Conservation (phyloP, 1,284 basidiomycete genomes). For the Cryptococcus maquisensis region DNA sequence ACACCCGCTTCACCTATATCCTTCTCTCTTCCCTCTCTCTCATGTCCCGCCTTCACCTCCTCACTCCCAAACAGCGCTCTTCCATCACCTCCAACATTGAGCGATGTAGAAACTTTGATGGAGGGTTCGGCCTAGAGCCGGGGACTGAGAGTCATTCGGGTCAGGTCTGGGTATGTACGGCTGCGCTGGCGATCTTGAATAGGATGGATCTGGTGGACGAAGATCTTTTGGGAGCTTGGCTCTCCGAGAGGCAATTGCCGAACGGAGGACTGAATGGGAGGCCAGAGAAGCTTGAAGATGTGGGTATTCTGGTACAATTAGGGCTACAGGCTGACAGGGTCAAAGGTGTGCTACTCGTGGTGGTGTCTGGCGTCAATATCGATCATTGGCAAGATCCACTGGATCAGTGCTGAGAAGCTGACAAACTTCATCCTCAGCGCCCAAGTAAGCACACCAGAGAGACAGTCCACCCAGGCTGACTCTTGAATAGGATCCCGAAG, state of each 20-base stretch:
- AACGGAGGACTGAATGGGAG: constrained; percentile 92
- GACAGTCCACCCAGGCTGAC: constrained; percentile 1
- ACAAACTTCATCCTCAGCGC: constrained; percentile 77
- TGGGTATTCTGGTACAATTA: constrained; percentile 48
- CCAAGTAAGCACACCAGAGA: constrained; percentile 56
- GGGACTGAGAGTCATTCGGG: constrained; percentile 91
- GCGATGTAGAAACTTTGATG: constrained; percentile 87
- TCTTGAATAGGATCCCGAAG: constrained; percentile 71
- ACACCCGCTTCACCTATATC: constrained; percentile 88
- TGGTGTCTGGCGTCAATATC: constrained; percentile 90
- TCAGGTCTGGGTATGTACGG: constrained; percentile 89
- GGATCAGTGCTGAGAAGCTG: constrained; percentile 87
- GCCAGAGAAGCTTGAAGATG: constrained; percentile 97
- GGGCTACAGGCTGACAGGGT: neutral
- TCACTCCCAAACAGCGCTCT: constrained; percentile 51
- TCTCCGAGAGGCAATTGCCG: constrained; percentile 86
- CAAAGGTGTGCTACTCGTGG: constrained; percentile 92
- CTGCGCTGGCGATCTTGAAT: constrained; percentile 79
- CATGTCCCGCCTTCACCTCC: constrained; percentile 60
- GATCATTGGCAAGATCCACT: constrained; percentile 75
- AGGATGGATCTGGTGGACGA: constrained; percentile 70
- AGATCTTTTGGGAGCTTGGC: constrained; percentile 80
- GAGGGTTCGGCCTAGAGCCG: constrained; percentile 77
- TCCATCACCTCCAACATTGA: constrained; percentile 69
- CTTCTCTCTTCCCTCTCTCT: constrained; percentile 77